Evolutionary conservation across 2,329 filamentous ascomycete genomes (phyloP).

Genomic region (Fusarium continuum): DNA sequence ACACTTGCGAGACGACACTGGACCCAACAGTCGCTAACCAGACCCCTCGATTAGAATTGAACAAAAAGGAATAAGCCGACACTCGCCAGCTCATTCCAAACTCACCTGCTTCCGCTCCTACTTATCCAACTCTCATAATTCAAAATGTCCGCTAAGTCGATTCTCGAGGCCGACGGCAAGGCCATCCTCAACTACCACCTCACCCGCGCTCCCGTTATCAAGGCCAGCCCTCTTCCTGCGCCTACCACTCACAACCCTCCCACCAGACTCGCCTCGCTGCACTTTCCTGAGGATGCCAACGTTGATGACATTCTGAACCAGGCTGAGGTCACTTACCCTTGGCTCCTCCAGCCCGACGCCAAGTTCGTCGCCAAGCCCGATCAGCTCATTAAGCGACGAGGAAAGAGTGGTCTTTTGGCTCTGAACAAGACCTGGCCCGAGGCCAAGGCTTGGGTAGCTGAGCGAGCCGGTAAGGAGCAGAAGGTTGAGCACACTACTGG

Average conservation of each 20-base stretch:
- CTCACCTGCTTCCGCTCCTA: constrained; percentile 35
- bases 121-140: constrained; percentile 39
- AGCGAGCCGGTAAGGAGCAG: constrained; percentile 89
- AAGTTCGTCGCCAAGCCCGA: constrained; percentile 99
- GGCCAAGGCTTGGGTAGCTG: constrained; percentile 91
- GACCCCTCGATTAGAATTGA: constrained; percentile 37
- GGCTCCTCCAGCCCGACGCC: constrained; percentile 82
- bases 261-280: constrained; percentile 86
- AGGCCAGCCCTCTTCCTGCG: constrained; percentile 90
- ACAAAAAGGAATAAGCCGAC: constrained; percentile 40
- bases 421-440: constrained; percentile 98
- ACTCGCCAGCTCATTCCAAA: constrained; percentile 40
- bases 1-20: constrained; percentile 31
- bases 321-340: constrained; percentile 96
- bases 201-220: constrained; percentile 95
- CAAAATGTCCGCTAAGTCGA: constrained; percentile 79
- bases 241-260: constrained; percentile 91
- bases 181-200: constrained; percentile 99
- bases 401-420: constrained; percentile 95
- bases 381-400: constrained; percentile 99
- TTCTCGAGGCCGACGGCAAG: constrained; percentile 99
- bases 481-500: constrained; percentile 93
- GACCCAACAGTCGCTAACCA: constrained; percentile 28
- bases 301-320: constrained; percentile 88
- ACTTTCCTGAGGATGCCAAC: constrained; percentile 90